Evolutionary conservation across 2,329 filamentous ascomycete genomes (phyloP).

Genomic region (Colletotrichum somersetense): DNA sequence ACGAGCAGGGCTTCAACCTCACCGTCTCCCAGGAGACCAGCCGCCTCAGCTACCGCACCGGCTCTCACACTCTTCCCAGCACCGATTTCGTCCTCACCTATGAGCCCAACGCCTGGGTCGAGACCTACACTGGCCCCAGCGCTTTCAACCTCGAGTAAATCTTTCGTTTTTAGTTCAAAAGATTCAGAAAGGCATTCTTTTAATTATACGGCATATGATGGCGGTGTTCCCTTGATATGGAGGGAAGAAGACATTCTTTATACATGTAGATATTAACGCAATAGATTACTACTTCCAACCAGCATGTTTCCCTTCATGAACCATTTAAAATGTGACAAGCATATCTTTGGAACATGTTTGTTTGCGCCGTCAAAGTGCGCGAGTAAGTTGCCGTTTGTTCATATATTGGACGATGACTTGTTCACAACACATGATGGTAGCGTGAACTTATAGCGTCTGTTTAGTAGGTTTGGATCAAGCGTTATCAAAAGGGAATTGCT

Average conservation of each 20-base stretch:
- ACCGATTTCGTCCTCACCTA: conserved; percentile 43
- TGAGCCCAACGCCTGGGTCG: conserved; percentile 47
- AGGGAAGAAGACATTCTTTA: background rate
- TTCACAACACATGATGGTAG: too few species aligned
- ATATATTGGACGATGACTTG: background rate
- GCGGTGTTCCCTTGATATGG: too few species aligned
- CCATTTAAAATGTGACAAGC: background rate
- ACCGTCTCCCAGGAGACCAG: conserved; percentile 47
- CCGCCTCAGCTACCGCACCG: conserved; percentile 45
- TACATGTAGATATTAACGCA: background rate
- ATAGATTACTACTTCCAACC: background rate
- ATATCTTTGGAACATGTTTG: accelerated
- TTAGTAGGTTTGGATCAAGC: too few species aligned
- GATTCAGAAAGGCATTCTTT: accelerated
- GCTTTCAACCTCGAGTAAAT: conserved; percentile 36
- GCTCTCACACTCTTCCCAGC: conserved; percentile 47
- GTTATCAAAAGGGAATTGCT: too few species aligned
- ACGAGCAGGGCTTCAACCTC: conserved; percentile 46
- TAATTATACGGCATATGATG: background rate
- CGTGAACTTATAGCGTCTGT: too few species aligned
- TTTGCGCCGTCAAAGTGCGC: accelerated
- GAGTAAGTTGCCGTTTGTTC: background rate
- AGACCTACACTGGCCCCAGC: conserved; percentile 48
- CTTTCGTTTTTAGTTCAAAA: background rate
- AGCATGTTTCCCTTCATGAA: background rate